These are phyloP conservation scores for Lagenidium sp. DNA, from an alignment of 352 stramenopile species.

Conservation along the genomic window DNA sequence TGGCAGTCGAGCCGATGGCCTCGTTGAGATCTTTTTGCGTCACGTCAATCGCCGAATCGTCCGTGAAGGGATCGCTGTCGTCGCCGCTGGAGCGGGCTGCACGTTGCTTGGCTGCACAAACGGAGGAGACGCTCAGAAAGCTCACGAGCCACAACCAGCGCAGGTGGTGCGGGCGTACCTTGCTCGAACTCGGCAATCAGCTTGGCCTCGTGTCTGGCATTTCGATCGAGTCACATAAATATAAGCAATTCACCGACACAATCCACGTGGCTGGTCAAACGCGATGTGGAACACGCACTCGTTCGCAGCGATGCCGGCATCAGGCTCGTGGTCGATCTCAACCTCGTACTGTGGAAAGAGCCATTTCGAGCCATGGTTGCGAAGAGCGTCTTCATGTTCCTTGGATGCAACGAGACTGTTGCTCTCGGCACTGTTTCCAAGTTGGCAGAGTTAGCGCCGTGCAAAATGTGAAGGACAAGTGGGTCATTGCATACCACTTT, in stretches of 20 bases:
- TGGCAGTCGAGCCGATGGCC: conserved; percentile 35
- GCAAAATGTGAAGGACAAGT: no score
- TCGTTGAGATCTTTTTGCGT: conserved; percentile 72
- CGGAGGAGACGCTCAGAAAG: not conserved
- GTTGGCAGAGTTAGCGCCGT: no score
- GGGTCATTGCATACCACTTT: conserved; percentile 23
- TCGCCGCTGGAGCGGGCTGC: no score
- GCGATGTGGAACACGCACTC: conserved; percentile 20
- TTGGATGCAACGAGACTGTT: conserved; percentile 30
- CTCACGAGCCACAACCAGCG: not conserved
- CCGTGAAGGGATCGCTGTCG: conserved; percentile 44
- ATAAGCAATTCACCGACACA: no score
- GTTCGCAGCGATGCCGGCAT: conserved; percentile 45
- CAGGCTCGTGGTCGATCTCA: conserved; percentile 73
- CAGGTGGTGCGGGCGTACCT: conserved; percentile 18
- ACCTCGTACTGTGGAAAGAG: conserved; percentile 67
- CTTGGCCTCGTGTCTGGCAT: conserved; percentile 44
- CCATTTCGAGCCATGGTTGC: conserved; percentile 52
- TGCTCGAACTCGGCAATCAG: conserved; percentile 64
- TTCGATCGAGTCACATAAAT: not conserved
- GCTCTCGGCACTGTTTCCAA: conserved; percentile 18
- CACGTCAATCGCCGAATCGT: conserved; percentile 67
- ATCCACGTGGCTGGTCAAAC: not conserved
- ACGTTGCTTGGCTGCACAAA: conserved; percentile 1
- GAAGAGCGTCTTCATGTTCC: no score